A percentile compares a stretch with the other conserved stretches of the same genome.
phyloP scores from a whole-genome alignment of 305 asterid species.

The Rubia peregrina region DNA sequence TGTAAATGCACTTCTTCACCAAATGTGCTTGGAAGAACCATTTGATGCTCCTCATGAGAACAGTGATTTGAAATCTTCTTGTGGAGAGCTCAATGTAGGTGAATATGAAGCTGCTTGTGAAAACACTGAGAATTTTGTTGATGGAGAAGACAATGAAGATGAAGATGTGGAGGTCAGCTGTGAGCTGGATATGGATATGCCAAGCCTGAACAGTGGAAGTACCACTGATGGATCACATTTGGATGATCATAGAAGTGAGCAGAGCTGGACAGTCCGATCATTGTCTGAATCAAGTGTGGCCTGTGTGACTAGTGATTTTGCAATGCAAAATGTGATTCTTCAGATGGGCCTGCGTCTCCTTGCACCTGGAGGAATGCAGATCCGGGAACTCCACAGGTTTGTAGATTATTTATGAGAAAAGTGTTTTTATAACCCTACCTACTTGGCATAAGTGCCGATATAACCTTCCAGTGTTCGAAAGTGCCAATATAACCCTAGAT shows the following conservation, averaged over 20 bases:
- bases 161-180: constrained; percentile 26
- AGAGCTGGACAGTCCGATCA: constrained; percentile 86
- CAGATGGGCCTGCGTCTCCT: constrained; percentile 93
- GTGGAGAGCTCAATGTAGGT: constrained; percentile 16
- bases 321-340: constrained; percentile 97
- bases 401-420: too few species aligned
- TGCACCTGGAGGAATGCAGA: constrained; percentile 99
- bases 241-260: constrained; percentile 83
- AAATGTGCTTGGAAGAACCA: constrained; percentile 49
- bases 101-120: constrained; percentile 13
- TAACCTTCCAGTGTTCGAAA: too few species aligned
- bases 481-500: too few species aligned
- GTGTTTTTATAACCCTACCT: too few species aligned
- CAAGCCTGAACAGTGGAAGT: constrained; percentile 40
- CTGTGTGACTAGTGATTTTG: constrained; percentile 83
- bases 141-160: constrained; percentile 15
- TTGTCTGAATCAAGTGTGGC: constrained; percentile 92
- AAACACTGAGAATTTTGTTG: too few species aligned
- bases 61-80: constrained; percentile 14
- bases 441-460: too few species aligned
- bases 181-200: constrained; percentile 37
- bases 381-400: constrained; percentile 90
- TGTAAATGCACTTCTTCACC: constrained; percentile 39
- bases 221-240: constrained; percentile 28
- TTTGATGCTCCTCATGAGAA: constrained; percentile 21